Percentiles rank a stretch among this genome's conserved stretches.
Conservation (phyloP, 331 rosid genomes). For the Spiraea crenata region DNA sequence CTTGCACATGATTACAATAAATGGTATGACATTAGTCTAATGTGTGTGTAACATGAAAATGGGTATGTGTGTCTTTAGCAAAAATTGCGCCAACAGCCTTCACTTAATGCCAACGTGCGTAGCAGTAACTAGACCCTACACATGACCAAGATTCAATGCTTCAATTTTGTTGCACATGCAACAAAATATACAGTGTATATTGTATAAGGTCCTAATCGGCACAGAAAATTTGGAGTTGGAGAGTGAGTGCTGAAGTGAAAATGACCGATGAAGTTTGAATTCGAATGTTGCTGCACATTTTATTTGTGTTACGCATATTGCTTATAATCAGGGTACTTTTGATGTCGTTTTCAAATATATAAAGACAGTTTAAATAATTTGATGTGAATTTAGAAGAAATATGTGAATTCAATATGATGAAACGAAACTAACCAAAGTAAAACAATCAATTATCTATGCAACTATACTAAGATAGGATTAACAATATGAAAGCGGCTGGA, state of each 20-base stretch:
- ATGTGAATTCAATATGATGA: too few relatives aligned
- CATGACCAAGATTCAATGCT: slow-evolving; percentile 56
- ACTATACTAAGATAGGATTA: background rate
- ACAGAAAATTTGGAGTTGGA: slow-evolving; percentile 39
- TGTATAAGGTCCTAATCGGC: slow-evolving; percentile 13
- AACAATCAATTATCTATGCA: background rate
- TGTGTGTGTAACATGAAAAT: slow-evolving; percentile 31
- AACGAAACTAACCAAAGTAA: background rate
- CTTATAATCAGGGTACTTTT: too few relatives aligned
- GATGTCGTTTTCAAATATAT: too few relatives aligned
- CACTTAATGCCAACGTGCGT: slow-evolving; percentile 75
- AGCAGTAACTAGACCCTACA: slow-evolving; percentile 62
- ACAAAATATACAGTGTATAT: too few relatives aligned
- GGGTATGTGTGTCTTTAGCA: slow-evolving; percentile 51
- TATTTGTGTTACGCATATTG: background rate
- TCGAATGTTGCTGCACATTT: slow-evolving; percentile 9
- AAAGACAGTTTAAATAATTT: too few relatives aligned
- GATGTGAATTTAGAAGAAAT: too few relatives aligned
- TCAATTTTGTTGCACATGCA: slow-evolving; percentile 50
- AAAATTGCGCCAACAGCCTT: slow-evolving; percentile 61
- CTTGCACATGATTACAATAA: slow-evolving; percentile 48
- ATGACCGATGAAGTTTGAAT: background rate
- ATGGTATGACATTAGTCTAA: slow-evolving; percentile 38
- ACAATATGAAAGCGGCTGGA: background rate
- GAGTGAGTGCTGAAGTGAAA: slow-evolving; percentile 25